A percentile compares a stretch with the other conserved stretches of the same genome.
These are phyloP conservation scores for Dipteronia sinensis DNA, from an alignment of 345 rosid species.

Conservation along the genomic window DNA sequence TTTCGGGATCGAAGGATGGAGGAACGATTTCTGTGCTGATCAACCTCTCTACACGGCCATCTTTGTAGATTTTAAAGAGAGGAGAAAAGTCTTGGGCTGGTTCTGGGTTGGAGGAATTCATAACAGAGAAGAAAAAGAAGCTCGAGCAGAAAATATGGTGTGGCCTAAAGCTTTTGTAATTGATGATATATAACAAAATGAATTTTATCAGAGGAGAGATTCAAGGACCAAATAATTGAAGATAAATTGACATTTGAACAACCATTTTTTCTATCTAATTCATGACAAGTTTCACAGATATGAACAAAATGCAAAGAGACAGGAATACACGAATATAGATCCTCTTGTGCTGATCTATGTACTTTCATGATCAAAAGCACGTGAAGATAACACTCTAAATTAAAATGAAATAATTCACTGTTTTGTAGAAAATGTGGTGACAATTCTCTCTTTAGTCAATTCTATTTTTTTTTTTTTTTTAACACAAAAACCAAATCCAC, in stretches of 20 bases:
- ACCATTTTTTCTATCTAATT: neutral
- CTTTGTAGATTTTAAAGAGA: conserved; percentile 36
- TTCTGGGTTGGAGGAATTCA: conserved; percentile 31
- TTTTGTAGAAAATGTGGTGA: too few species aligned
- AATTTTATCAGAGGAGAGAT: neutral
- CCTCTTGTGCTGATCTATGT: too few species aligned
- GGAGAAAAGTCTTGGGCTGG: conserved; percentile 39
- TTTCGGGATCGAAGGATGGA: conserved; percentile 41
- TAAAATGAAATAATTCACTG: too few species aligned
- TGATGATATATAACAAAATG: too few species aligned
- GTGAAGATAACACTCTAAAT: too few species aligned
- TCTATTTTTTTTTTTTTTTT: too few species aligned
- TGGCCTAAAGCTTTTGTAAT: neutral
- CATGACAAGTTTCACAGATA: neutral
- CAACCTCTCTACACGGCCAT: conserved; percentile 57
- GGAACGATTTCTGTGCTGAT: conserved; percentile 29
- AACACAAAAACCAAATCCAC: too few species aligned
- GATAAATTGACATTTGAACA: neutral
- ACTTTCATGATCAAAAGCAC: too few species aligned
- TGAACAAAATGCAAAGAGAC: too few species aligned
- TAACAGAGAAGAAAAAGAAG: neutral
- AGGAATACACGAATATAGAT: too few species aligned
- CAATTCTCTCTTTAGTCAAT: too few species aligned
- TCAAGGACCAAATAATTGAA: neutral
- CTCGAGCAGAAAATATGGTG: neutral